phyloP scores from a whole-genome alignment of 2,329 filamentous ascomycete species.

The Tolypocladium guangdongense region DNA sequence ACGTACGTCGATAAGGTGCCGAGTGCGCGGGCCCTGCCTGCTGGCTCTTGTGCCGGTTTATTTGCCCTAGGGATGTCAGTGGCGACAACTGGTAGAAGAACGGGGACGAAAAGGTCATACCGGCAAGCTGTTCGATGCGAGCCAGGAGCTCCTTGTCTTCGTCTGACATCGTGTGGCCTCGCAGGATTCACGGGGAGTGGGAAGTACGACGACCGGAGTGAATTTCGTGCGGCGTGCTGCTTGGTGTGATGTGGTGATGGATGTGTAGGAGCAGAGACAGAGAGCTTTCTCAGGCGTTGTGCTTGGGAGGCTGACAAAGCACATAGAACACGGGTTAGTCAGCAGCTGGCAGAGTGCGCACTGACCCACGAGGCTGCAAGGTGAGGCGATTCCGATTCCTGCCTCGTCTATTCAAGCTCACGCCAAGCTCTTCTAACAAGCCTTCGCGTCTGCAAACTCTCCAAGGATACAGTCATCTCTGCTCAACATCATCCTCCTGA shows the following conservation, averaged over 20 bases:
- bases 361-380: neutral
- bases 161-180: conserved; percentile 25
- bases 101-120: conserved; percentile 18
- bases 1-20: conserved; percentile 25
- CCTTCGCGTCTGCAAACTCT: neutral
- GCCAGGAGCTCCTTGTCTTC: conserved; percentile 43
- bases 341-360: neutral
- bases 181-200: neutral
- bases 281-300: no score
- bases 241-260: neutral
- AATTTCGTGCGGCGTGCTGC: neutral
- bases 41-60: conserved; percentile 67
- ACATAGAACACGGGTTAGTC: neutral
- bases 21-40: conserved; percentile 28
- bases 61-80: conserved; percentile 48
- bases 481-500: neutral
- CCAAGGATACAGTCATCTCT: neutral
- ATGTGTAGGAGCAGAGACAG: neutral
- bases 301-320: neutral
- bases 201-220: neutral
- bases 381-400: neutral
- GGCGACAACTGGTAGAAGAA: conserved; percentile 3
- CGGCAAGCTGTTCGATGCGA: conserved; percentile 40
- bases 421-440: neutral
- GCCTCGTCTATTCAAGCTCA: neutral